A percentile compares a stretch with the other conserved stretches of the same genome.
phyloP scores from a whole-genome alignment of 305 asterid species.

The Fraxinus ornus region DNA sequence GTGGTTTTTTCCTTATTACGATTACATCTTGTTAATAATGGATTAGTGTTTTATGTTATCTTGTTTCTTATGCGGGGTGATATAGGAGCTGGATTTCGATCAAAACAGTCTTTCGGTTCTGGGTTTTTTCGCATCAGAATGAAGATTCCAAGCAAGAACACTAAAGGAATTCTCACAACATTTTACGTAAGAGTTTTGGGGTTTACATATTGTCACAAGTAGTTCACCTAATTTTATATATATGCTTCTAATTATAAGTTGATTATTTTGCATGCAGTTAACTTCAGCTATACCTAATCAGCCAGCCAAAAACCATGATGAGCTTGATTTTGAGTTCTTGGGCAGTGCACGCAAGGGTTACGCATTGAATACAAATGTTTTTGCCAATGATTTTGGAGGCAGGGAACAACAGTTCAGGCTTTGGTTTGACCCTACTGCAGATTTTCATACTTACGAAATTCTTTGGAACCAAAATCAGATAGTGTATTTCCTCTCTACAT shows the following conservation, averaged over 20 bases:
- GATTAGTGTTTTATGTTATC: too few relatives aligned
- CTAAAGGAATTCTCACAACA: constrained; percentile 20
- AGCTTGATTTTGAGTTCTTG: constrained; percentile 29
- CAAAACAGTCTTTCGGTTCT: constrained; percentile 16
- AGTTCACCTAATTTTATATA: background rate
- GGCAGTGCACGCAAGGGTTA: constrained; percentile 9
- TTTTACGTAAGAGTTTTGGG: constrained; percentile 16
- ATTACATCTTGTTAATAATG: too few relatives aligned
- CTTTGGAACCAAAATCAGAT: constrained; percentile 29
- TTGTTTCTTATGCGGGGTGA: background rate
- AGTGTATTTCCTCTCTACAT: constrained; percentile 11
- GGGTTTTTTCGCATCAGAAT: constrained; percentile 16
- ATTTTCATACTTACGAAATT: constrained; percentile 22
- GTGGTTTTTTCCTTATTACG: too few relatives aligned
- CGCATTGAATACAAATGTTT: constrained; percentile 23
- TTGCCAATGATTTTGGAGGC: constrained; percentile 16
- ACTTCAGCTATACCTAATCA: constrained; percentile 4
- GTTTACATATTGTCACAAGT: background rate
- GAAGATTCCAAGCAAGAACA: constrained; percentile 18
- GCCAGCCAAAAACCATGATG: constrained; percentile 9
- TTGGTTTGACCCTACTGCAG: constrained; percentile 20
- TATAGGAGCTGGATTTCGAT: constrained; percentile 27
- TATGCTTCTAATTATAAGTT: background rate
- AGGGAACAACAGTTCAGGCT: constrained; percentile 26
- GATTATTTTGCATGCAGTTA: constrained; percentile 18